Conservation (phyloP, 768 basidiomycete genomes). For the Calvatia gigantea region DNA sequence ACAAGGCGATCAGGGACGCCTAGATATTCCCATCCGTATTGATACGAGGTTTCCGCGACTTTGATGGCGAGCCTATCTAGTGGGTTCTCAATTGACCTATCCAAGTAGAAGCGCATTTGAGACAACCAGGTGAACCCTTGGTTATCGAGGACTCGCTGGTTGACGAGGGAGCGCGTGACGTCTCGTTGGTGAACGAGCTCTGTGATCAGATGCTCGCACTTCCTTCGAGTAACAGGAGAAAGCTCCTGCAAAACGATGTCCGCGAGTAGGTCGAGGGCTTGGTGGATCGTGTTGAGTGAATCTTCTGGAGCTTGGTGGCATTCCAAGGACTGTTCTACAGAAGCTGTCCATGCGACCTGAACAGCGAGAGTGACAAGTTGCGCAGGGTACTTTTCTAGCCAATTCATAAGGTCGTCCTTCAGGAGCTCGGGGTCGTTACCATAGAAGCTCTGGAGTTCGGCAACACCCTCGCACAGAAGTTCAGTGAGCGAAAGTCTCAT, state of each 20-base stretch:
- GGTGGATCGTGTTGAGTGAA: constrained; percentile 70
- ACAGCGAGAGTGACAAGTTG: constrained; percentile 95
- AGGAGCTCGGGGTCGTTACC: constrained; percentile 57
- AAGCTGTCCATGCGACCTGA: constrained; percentile 91
- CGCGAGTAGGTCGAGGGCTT: constrained; percentile 91
- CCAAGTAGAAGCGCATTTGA: constrained; percentile 98
- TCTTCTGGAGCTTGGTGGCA: constrained; percentile 50
- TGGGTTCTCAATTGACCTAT: constrained; percentile 65
- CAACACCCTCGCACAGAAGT: constrained; percentile 75
- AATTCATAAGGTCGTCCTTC: constrained; percentile 69
- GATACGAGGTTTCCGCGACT: constrained; percentile 89
- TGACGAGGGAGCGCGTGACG: constrained; percentile 78
- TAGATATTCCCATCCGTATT: constrained; percentile 98
- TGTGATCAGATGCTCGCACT: constrained; percentile 98
- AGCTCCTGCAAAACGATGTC: constrained; percentile 94
- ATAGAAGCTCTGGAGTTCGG: constrained; percentile 80
- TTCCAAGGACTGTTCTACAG: constrained; percentile 72
- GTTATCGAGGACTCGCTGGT: constrained; percentile 57
- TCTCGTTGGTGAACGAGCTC: constrained; percentile 98
- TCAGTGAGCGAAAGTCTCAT: constrained; percentile 90
- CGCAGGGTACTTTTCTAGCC: constrained; percentile 94
- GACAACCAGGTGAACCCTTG: constrained; percentile 90
- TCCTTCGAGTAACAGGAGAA: constrained; percentile 85
- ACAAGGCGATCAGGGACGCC: constrained; percentile 96
- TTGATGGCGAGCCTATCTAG: constrained; percentile 77